Conservation (phyloP, 73 alveolate species). For the Symbiodinium natans region DNA sequence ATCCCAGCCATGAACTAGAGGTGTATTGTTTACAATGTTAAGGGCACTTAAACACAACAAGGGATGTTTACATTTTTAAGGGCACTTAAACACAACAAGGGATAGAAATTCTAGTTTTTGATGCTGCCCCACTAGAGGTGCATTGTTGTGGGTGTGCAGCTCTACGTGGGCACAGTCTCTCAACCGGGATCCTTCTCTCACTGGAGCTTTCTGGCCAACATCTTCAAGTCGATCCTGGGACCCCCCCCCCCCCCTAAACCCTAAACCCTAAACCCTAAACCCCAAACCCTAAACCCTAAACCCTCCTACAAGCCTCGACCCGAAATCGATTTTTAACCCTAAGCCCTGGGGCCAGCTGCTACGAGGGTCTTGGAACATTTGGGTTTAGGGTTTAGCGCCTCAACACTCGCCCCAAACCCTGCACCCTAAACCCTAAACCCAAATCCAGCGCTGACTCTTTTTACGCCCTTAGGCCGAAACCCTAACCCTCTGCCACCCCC, state of each 20-base stretch:
- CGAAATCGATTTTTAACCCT: not conserved
- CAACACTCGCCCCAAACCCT: too few species aligned
- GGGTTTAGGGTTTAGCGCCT: too few species aligned
- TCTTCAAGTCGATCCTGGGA: not conserved
- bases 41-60: too few species aligned
- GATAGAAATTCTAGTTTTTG: too few species aligned
- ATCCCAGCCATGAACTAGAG: too few species aligned
- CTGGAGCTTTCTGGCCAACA: slow-evolving; percentile 13
- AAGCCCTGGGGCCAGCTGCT: not conserved
- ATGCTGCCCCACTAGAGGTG: too few species aligned
- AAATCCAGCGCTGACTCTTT: too few species aligned
- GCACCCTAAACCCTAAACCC: not conserved
- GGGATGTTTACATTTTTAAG: too few species aligned
- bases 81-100: too few species aligned
- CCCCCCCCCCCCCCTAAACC: not conserved
- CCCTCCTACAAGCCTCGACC: not conserved
- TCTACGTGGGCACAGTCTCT: not conserved
- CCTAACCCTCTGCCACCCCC: too few species aligned
- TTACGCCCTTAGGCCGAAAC: too few species aligned
- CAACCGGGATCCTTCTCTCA: not conserved
- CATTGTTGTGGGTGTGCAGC: not conserved
- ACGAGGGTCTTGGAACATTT: not conserved
- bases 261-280: not conserved
- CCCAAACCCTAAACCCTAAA: not conserved
- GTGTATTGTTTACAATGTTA: too few species aligned